phyloP scores from a whole-genome alignment of 2,329 filamentous ascomycete species.

The Alternaria burnsii region DNA sequence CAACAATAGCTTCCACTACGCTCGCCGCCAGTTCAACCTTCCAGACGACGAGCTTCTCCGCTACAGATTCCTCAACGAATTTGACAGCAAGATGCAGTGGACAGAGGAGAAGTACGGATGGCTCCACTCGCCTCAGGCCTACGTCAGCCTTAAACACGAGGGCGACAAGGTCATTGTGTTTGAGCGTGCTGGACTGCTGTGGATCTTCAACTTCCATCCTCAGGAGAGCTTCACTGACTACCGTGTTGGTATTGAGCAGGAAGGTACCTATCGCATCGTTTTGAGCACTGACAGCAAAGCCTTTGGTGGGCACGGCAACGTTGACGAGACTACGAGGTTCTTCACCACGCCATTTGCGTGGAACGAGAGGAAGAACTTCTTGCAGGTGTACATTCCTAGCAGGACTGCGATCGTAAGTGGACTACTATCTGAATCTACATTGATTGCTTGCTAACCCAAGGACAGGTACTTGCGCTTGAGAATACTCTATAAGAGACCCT shows the following conservation, averaged over 20 bases:
- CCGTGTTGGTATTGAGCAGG: slow-evolving; percentile 82
- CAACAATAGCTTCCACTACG: slow-evolving; percentile 92
- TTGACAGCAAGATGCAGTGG: slow-evolving; percentile 90
- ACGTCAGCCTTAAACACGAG: slow-evolving; percentile 93
- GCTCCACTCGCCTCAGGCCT: slow-evolving; percentile 85
- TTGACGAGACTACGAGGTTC: slow-evolving; percentile 83
- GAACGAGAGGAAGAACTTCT: slow-evolving; percentile 90
- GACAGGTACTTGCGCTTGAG: slow-evolving; percentile 37
- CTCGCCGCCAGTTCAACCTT: slow-evolving; percentile 90
- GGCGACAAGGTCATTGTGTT: slow-evolving; percentile 94
- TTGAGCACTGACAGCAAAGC: slow-evolving; percentile 80
- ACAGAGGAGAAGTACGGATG: slow-evolving; percentile 90
- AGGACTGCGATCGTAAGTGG: slow-evolving; percentile 77
- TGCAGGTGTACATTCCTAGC: slow-evolving; percentile 88
- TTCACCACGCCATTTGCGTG: slow-evolving; percentile 91
- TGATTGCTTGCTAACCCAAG: background rate
- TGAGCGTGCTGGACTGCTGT: slow-evolving; percentile 87
- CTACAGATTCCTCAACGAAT: slow-evolving; percentile 91
- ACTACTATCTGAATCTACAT: background rate
- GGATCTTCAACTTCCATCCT: slow-evolving; percentile 96
- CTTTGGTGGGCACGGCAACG: slow-evolving; percentile 80
- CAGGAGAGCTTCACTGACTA: slow-evolving; percentile 89
- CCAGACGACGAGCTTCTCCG: slow-evolving; percentile 85
- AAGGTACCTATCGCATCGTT: slow-evolving; percentile 87
- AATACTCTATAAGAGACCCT: slow-evolving; percentile 30